Evolutionary conservation across 1,139 yeast species (phyloP).

Genomic region (Scheffersomyces lignicola): DNA sequence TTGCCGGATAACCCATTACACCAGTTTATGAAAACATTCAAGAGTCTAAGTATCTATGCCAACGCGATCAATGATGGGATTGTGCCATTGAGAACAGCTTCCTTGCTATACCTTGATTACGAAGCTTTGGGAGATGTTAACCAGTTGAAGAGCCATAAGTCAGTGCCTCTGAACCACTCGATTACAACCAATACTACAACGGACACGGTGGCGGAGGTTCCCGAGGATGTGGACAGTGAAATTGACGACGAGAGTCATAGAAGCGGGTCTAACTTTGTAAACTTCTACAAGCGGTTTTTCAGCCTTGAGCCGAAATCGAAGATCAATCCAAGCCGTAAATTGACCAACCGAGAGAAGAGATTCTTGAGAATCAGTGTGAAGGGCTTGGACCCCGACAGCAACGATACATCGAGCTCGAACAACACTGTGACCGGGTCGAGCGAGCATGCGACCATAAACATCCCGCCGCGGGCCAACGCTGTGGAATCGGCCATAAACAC

Average conservation of each 20-base stretch:
- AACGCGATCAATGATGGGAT: conserved; percentile 90
- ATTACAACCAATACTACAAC: conserved; percentile 12
- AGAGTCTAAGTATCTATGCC: conserved; percentile 72
- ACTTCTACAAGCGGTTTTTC: conserved; percentile 20
- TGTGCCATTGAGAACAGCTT: conserved; percentile 74
- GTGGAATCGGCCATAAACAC: conserved; percentile 46
- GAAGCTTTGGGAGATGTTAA: conserved; percentile 41
- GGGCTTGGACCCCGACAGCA: conserved; percentile 18
- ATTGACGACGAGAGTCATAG: conserved; percentile 12
- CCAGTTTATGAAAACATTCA: conserved; percentile 59
- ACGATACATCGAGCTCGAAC: not conserved
- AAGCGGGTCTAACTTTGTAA: conserved; percentile 8
- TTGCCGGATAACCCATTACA: conserved; percentile 82
- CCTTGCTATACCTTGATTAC: conserved; percentile 50
- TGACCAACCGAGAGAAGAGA: conserved; percentile 21
- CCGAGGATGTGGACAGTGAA: conserved; percentile 11
- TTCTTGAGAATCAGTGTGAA: conserved; percentile 27
- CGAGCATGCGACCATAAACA: conserved; percentile 17
- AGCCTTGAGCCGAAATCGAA: conserved; percentile 6
- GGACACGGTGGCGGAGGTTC: conserved; percentile 13
- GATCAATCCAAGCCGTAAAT: conserved; percentile 7
- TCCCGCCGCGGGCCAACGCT: conserved; percentile 48
- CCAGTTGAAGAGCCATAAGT: conserved; percentile 17
- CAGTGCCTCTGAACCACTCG: conserved; percentile 5
- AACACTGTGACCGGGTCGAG: not conserved